phyloP scores from a whole-genome alignment of 164 flowering plant species.

The Chloranthus sessilifolius region DNA sequence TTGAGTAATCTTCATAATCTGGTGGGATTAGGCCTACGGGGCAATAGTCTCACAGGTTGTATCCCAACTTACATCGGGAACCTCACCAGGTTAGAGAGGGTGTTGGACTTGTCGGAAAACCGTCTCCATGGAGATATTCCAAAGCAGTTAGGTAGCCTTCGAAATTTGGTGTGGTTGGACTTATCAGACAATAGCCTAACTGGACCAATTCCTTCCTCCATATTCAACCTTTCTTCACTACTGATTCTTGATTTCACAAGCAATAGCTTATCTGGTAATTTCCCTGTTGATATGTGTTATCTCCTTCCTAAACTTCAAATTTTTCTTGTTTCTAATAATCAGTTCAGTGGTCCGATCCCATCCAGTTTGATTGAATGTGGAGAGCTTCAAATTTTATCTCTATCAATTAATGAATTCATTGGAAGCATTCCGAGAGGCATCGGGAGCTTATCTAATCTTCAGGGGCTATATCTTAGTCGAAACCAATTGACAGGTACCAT shows the following conservation, averaged over 20 bases:
- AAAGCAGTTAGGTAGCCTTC: no score
- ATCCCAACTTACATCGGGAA: no score
- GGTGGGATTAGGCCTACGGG: no score
- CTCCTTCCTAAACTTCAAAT: slow-evolving; percentile 1
- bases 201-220: neutral
- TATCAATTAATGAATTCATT: slow-evolving; percentile 4
- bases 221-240: neutral
- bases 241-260: neutral
- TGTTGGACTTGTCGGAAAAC: no score
- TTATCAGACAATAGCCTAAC: slow-evolving; percentile 2
- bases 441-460: neutral
- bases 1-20: no score
- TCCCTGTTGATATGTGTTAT: neutral
- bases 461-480: neutral
- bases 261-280: neutral
- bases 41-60: no score
- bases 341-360: slow-evolving; percentile 3
- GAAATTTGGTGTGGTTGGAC: no score
- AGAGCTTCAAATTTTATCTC: neutral
- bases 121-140: no score
- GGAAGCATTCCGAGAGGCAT: slow-evolving; percentile 3
- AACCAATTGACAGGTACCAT: slow-evolving; percentile 1
- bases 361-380: no score
- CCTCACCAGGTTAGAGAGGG: no score
- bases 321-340: slow-evolving; percentile 3